Evolutionary conservation across 2,329 filamentous ascomycete genomes (phyloP).

Genomic region (Fusarium graminum): DNA sequence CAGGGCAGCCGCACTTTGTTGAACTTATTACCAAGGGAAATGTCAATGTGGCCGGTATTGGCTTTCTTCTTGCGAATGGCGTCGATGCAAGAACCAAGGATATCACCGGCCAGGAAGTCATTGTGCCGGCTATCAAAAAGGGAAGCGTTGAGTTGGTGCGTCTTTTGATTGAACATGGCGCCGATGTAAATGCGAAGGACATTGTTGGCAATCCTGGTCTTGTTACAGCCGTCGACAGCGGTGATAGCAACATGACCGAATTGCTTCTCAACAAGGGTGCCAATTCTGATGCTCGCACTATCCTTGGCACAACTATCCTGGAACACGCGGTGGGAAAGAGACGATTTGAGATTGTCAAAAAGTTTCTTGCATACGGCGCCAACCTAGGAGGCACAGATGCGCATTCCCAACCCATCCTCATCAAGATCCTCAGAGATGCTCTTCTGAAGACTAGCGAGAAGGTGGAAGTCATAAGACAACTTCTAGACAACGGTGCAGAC

Average conservation of each 20-base stretch:
- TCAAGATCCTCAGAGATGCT: slow-evolving; percentile 11
- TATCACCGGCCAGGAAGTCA: background rate
- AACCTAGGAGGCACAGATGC: background rate
- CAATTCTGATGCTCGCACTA: background rate
- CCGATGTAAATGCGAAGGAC: slow-evolving; percentile 1
- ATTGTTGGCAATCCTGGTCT: background rate
- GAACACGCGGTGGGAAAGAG: slow-evolving; percentile 5
- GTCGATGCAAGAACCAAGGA: background rate
- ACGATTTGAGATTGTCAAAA: background rate
- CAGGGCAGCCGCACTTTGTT: background rate
- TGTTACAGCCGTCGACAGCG: background rate
- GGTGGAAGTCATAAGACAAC: slow-evolving; percentile 3
- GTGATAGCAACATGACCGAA: background rate
- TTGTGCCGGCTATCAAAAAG: background rate
- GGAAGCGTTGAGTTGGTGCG: background rate
- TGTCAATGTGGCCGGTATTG: accelerated
- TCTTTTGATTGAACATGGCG: background rate
- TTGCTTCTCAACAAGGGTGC: slow-evolving; percentile 1
- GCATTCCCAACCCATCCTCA: slow-evolving; percentile 9
- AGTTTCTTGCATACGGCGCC: background rate
- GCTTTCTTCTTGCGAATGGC: background rate
- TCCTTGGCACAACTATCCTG: background rate
- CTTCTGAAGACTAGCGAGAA: slow-evolving; percentile 6
- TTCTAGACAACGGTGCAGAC: background rate
- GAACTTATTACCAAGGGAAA: slow-evolving; percentile 1